Base-by-base conservation (phyloP, 1,284 basidiomycete species). In the Polyporus tsugae region DNA sequence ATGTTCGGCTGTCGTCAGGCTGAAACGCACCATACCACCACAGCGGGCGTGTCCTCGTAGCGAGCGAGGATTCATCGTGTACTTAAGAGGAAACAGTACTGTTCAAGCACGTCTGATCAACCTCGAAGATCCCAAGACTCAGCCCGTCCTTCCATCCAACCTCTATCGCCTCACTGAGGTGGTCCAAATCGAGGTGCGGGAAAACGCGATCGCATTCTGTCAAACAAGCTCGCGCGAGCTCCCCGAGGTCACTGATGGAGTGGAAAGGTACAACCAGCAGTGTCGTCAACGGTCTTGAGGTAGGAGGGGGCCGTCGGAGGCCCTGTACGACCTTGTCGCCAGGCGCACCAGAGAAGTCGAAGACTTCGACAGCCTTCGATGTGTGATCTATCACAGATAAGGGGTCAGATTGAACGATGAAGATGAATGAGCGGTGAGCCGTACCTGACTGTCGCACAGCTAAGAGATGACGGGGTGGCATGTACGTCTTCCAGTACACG, bases 401-500 rank as follows among this genome's bases (percentile, higher is more conserved):
- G 60, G 1, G n/a, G 35, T 74, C 19, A 63, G 60, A 10, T 35
- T 22, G 25, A 19, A 35, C 33, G 4, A 13, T 25, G 1, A 13
- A 29, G 22, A 15, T 19, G 4, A 25, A 39, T 33, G 15, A 25
- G 35, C 6, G 33, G 10, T 15, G 10, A 46, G n/a, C 15, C 67
- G 1, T 68, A 81, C 82, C 78, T 65, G 49, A 44, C 55, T 67
- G 71, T 6, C 68, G 68, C n/a, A 80, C 65, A 5, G 73, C 80
- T 35, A 84, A 77, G 36, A 83, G 67, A 70, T 82, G 80, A 46
- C 77, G 73, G 1, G 82, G 82, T 10, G 83, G 79, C 72, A 81
- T 80, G 65, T 82, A 83, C 5, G 80, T 83, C 72, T 80, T 84
- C 83, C 82, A 83, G 60, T 81, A 82, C 13, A 80, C 65, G n/a